Evolutionary conservation across 306 rosid genomes (phyloP).

Genomic region (Prunus mume): DNA sequence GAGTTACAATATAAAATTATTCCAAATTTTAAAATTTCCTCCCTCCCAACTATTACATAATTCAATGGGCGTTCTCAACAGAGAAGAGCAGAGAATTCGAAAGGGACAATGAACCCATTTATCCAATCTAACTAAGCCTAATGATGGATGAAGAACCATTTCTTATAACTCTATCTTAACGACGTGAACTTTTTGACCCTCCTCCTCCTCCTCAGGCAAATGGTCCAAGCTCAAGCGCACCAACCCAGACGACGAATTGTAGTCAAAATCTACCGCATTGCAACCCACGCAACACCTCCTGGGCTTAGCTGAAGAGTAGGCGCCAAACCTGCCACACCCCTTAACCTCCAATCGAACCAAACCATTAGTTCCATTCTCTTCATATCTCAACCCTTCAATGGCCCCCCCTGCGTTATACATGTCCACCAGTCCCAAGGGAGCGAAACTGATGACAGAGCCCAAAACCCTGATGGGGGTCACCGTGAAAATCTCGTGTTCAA

Average conservation of each 20-base stretch:
- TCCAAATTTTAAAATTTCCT: too few species aligned
- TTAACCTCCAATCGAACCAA: slow-evolving; percentile 47
- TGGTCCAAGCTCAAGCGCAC: slow-evolving; percentile 44
- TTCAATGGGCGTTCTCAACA: too few species aligned
- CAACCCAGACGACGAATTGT: slow-evolving; percentile 52
- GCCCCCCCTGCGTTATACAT: slow-evolving; percentile 94
- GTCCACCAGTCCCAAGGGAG: slow-evolving; percentile 68
- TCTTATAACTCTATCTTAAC: slow-evolving; percentile 57
- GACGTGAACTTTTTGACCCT: slow-evolving; percentile 42
- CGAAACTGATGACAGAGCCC: slow-evolving; percentile 46
- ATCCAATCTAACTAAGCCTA: not conserved
- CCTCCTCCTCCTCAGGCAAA: slow-evolving; percentile 58
- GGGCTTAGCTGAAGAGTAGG: slow-evolving; percentile 62
- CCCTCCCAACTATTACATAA: too few species aligned
- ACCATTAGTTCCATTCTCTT: slow-evolving; percentile 16
- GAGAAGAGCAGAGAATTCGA: too few species aligned
- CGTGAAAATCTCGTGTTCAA: slow-evolving; percentile 68
- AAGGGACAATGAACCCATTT: too few species aligned
- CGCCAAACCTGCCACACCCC: slow-evolving; percentile 81
- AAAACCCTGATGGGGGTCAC: slow-evolving; percentile 67
- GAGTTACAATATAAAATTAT: too few species aligned
- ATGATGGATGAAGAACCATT: not conserved
- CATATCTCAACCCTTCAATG: slow-evolving; percentile 55
- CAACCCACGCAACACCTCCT: slow-evolving; percentile 50
- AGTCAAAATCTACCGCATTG: slow-evolving; percentile 38